Conservation (phyloP, 495 filamentous ascomycete species). For the Platismatia glauca region DNA sequence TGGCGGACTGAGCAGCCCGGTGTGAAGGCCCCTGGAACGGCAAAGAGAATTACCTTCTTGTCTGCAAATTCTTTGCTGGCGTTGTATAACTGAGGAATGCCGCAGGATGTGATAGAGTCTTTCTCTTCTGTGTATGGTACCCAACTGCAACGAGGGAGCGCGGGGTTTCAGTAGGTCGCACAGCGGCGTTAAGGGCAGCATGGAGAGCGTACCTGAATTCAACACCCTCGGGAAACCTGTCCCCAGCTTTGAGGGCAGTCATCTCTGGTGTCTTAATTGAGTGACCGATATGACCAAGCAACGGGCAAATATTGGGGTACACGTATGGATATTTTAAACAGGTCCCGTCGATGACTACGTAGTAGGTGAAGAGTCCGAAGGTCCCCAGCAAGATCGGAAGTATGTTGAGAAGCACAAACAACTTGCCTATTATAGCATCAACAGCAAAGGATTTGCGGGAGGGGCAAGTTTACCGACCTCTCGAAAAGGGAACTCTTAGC, state of each 20-base stretch:
- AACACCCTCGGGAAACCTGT: conserved; percentile 73
- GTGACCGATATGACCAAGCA: background rate
- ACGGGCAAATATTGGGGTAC: background rate
- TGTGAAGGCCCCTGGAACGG: conserved; percentile 83
- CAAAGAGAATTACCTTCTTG: conserved; percentile 89
- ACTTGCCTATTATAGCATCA: background rate
- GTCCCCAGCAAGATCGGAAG: background rate
- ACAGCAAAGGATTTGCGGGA: background rate
- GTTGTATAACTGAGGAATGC: conserved; percentile 68
- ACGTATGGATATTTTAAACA: background rate
- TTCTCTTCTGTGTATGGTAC: conserved; percentile 59
- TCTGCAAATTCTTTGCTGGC: conserved; percentile 76
- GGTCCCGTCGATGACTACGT: background rate
- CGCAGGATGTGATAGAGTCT: conserved; percentile 61
- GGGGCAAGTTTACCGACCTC: background rate
- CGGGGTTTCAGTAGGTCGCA: background rate
- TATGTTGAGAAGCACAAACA: background rate
- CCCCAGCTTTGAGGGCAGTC: conserved; percentile 68
- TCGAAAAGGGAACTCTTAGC: background rate
- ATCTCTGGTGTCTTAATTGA: conserved; percentile 25
- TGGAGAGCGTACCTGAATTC: conserved; percentile 54
- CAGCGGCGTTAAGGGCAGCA: conserved; percentile 3
- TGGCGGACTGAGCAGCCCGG: conserved; percentile 84
- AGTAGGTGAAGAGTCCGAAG: background rate
- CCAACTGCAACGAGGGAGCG: conserved; percentile 41